Percentiles rank a stretch among this genome's conserved stretches.
These are phyloP conservation scores for Amaranthus cruentus DNA, from an alignment of 148 eudicot genomes.

Conservation along the genomic window DNA sequence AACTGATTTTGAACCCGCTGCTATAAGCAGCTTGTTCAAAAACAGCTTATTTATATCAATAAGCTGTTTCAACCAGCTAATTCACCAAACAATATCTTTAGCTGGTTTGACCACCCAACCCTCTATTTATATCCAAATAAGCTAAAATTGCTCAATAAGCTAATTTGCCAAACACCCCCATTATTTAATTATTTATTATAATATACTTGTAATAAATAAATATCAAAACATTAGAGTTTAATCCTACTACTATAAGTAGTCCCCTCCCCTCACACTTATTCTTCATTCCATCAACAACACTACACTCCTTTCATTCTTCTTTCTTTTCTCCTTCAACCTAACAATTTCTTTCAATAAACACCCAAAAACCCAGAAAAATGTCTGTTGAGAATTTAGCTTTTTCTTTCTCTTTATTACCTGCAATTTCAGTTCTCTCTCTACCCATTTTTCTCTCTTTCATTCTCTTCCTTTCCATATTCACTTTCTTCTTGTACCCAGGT, in stretches of 20 bases:
- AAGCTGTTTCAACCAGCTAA: too few relatives aligned
- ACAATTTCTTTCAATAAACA: background rate
- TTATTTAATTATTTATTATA: too few relatives aligned
- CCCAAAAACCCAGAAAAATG: conserved; percentile 12
- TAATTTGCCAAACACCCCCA: too few relatives aligned
- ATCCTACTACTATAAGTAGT: background rate
- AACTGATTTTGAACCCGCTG: too few relatives aligned
- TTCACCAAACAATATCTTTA: too few relatives aligned
- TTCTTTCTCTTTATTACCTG: conserved; percentile 6
- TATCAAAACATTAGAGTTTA: too few relatives aligned
- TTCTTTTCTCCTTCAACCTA: background rate
- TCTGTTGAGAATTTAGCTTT: conserved; percentile 13
- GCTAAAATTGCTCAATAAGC: too few relatives aligned
- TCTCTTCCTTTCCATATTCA: conserved; percentile 29
- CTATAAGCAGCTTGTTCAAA: too few relatives aligned
- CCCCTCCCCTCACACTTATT: background rate
- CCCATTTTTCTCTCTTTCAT: conserved; percentile 24
- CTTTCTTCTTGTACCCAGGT: conserved; percentile 58
- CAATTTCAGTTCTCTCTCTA: conserved; percentile 14
- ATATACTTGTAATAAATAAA: too few relatives aligned
- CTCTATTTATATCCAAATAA: too few relatives aligned
- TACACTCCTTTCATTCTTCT: background rate
- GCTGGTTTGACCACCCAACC: too few relatives aligned
- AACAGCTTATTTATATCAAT: too few relatives aligned
- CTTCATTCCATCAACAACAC: background rate